Evolutionary conservation across 164 flowering plant genomes (phyloP), one percentile per base, ranked within the genome.

Genomic region (Vitis rotundifolia): DNA sequence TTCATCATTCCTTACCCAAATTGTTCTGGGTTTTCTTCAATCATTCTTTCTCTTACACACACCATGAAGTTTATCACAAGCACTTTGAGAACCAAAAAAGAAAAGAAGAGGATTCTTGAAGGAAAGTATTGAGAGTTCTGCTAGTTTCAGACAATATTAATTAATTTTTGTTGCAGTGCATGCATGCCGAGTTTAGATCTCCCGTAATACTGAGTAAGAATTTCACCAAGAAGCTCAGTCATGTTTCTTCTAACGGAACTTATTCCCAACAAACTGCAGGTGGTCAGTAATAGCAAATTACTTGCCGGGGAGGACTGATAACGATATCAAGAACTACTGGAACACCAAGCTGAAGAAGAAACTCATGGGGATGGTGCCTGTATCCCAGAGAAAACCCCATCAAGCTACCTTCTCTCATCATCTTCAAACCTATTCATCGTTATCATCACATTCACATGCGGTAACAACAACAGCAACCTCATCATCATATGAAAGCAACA

Each of bases 301-400:
- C 64, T 70, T 83, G 68, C 84, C 84, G 37, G 86, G 86, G 2
- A 78, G 86, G 73, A 83, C 86, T 2, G 86, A 83, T 52, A 83
- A 83, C 73, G 86, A 83, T 60, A 81, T 83, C 61, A 83, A 83
- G 73, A 83, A 83, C 77, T 81, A 83, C 67, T 83, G 86, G 86
- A 83, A 83, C 79, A 83, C 86, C 9, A 83, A 80, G 78, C 78
- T 83, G 10, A 83, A 81, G 84, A 83, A 77, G 79, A 83, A 83
- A 61, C 70, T 83, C 53, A 69, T 75, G 71, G 71, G 68, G 28
- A 18, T 61, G 55, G 18, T 53, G 51, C 22, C 58, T 51, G 54
- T 31, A 5, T 8, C 68, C 8, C 75, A 70, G 12, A 64, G 61
- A 52, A 54, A 61, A 50, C 49, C 29, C 16, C 68, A 67, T 14